Percentiles rank a stretch among this genome's conserved stretches.
Conservation (phyloP, 176 grass and related monocot genomes). For the Leersia perrieri region DNA sequence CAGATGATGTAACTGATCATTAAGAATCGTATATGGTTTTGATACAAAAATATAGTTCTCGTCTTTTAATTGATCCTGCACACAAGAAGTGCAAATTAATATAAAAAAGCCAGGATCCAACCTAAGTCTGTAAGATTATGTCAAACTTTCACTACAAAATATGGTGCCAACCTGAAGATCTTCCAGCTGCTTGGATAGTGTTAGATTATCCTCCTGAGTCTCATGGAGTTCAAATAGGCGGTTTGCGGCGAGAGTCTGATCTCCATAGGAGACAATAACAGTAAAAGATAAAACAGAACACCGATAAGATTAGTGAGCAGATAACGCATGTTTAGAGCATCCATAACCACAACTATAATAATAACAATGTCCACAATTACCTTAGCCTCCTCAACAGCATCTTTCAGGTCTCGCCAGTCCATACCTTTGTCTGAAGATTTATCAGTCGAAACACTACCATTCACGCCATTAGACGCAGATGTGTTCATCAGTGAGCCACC, state of each 20-base stretch:
- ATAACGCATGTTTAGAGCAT: slow-evolving; percentile 21
- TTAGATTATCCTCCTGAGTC: slow-evolving; percentile 90
- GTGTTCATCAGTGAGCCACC: slow-evolving; percentile 55
- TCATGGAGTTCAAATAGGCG: slow-evolving; percentile 90
- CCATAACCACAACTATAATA: not conserved
- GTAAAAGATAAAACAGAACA: slow-evolving; percentile 16
- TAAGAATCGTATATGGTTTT: slow-evolving; percentile 68
- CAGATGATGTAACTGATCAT: slow-evolving; percentile 71
- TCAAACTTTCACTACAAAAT: slow-evolving; percentile 16
- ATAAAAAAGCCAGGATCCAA: slow-evolving; percentile 35
- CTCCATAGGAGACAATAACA: slow-evolving; percentile 46
- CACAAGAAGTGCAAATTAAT: not conserved
- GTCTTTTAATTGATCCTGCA: slow-evolving; percentile 80
- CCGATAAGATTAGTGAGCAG: slow-evolving; percentile 26
- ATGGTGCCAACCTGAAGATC: slow-evolving; percentile 78
- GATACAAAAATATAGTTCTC: slow-evolving; percentile 74
- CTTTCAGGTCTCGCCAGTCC: slow-evolving; percentile 77
- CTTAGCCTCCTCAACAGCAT: slow-evolving; percentile 89
- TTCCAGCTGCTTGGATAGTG: slow-evolving; percentile 80
- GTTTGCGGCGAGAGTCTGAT: slow-evolving; percentile 72
- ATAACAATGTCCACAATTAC: slow-evolving; percentile 36
- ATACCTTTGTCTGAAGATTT: slow-evolving; percentile 67
- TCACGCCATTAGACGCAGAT: slow-evolving; percentile 51
- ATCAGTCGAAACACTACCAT: slow-evolving; percentile 64
- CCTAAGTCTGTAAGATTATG: slow-evolving; percentile 16